Base-by-base conservation (phyloP, 768 basidiomycete species). In the Sporobolomyces phaffii region DNA sequence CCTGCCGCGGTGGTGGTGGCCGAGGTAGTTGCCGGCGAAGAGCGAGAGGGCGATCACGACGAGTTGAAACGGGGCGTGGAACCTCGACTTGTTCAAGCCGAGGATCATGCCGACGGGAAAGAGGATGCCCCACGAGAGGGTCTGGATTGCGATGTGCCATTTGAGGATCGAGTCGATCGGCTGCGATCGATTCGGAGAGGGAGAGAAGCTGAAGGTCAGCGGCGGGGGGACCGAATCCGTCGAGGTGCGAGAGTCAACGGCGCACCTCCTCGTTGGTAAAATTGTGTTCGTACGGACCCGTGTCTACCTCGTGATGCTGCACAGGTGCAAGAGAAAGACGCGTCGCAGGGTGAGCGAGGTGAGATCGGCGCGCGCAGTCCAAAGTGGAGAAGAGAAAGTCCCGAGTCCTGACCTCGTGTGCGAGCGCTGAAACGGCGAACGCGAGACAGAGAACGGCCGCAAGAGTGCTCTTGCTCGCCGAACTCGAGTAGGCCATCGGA, bases 11-110 rank as follows among this genome's bases (percentile, higher is more conserved):
- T 97, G 93, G n/a, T 85, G 80, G 72, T 94, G 92, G 0, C 92
- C 92, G 6, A 96, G 83, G 52, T 88, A 78, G 74, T 87, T 88
- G 10, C 90, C 91, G 0, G 81, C 85, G 5, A 53, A 53, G 50
- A 50, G n/a, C 4, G 40, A 57, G 38, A 64, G 47, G 44, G 56
- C 11, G 17, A 83, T 78, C 5, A 88, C 88, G 52, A 94, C 78
- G 1, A 82, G 82, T 79, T 94, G 92, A 7, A 91, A 76, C 8
- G 92, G 91, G 48, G 92, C 90, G 77, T 96, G 92, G 86, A 88
- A 93, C 73, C 85, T 83, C 77, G 90, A 92, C 65, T 78, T 77
- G 29, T 75, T 74, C 29, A 81, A 56, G 33, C 80, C 80, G 7
- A 81, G 72, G 9, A 81, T 74, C 79, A 80, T 80, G 9, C 80